Evolutionary conservation across 805 yeast genomes (phyloP), one percentile per base, ranked within the genome.

Genomic region (Scheffersomyces stipitis): DNA sequence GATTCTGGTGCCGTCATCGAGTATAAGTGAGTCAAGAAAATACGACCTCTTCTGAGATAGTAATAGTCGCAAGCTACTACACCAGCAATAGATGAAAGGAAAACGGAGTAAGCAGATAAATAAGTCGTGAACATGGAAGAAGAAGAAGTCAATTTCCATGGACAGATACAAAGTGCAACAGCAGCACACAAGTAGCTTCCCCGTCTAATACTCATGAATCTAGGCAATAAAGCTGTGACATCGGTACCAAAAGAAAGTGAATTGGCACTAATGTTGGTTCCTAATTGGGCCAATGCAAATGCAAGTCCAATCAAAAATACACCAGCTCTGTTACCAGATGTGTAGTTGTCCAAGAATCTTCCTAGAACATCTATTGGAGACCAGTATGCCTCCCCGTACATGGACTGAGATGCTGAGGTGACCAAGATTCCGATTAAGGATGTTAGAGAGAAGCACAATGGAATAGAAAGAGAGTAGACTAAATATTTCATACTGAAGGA

Each of bases 371-470:
- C 95, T 38, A 88, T 64, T 5, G 96, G 96, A 36, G 83, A 76
- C 96, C 96, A 88, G 55, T 75, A 76, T 20, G 86, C 75, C 45
- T 73, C 78, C 16, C 83, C 86, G 56, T 80, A 86, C 49, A 86
- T 55, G 4, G 72, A 58, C 29, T 80, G 69, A 3, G 93, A 82
- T 1, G 96, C 86, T 6, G 95, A 82, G 18, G 95, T 81, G 15
- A 88, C 87, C 41, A 88, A 66, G 40, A 88, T 83, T 58, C 96
- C 96, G 55, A 89, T 81, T 47, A 89, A 71, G 4, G 95, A 82
- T 23, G 95, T 88, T 40, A 87, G 52, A 3, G 89, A 83, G 62
- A 86, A 88, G 49, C 86, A 76, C 15, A 84, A 42, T 26, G 96
- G 96, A 43, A 89, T 78, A 2, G 91, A 70, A 27, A 83, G 52